phyloP scores from a whole-genome alignment of 257 asterid genomes.

The Pogostemon cablin region DNA sequence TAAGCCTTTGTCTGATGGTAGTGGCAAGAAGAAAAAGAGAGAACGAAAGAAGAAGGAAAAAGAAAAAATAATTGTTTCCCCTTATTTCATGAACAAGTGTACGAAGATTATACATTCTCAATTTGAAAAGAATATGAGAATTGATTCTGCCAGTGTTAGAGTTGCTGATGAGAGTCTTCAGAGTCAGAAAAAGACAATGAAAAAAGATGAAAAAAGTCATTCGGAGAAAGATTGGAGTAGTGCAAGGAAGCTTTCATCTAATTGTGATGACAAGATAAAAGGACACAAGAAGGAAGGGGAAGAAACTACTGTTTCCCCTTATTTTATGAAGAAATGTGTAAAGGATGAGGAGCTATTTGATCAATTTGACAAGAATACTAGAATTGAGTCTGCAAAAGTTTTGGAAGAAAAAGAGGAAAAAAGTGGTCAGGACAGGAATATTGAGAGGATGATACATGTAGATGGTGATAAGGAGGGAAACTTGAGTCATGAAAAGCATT shows the following conservation, averaged over 20 bases:
- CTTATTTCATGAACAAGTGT: constrained; percentile 11
- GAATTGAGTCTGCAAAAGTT: constrained; percentile 14
- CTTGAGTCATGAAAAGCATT: not conserved
- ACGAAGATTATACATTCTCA: not conserved
- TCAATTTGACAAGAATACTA: not conserved
- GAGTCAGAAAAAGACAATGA: constrained; percentile 9
- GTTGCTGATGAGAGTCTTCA: not conserved
- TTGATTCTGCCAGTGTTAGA: not conserved
- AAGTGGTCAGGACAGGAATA: not conserved
- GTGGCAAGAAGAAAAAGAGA: not conserved
- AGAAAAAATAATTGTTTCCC: constrained; percentile 9
- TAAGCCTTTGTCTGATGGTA: no score
- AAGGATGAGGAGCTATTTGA: not conserved
- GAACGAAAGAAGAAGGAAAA: not conserved
- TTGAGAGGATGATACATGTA: constrained; percentile 10
- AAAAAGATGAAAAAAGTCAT: not conserved
- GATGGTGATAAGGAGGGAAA: constrained; percentile 19
- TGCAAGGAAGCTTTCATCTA: no score
- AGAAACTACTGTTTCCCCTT: constrained; percentile 17
- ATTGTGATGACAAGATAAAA: constrained; percentile 17
- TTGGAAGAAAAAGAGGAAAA: constrained; percentile 12
- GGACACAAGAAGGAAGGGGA: constrained; percentile 6
- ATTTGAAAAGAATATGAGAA: not conserved
- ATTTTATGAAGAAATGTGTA: constrained; percentile 10
- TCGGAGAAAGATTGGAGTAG: not conserved